phyloP scores from a whole-genome alignment of 2,329 filamentous ascomycete species.

The Trichoderma simmonsii region DNA sequence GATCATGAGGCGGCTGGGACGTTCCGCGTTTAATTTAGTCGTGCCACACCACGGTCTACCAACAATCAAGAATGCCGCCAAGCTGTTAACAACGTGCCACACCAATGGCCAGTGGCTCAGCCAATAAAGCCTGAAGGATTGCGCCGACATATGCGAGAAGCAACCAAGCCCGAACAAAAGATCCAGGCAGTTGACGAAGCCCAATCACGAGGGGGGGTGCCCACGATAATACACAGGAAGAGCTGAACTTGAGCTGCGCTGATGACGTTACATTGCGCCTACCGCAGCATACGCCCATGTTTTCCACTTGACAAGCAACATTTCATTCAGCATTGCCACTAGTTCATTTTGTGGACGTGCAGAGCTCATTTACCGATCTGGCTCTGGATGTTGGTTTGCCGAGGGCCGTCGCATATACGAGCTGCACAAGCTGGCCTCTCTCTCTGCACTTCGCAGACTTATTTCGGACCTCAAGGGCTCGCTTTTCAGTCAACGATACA shows the following conservation, averaged over 20 bases:
- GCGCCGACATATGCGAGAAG: conserved; percentile 9
- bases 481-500: neutral
- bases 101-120: neutral
- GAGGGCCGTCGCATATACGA: neutral
- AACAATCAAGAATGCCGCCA: neutral
- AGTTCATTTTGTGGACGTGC: neutral
- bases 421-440: neutral
- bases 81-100: conserved; percentile 1
- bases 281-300: neutral
- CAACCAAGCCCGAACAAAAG: conserved; percentile 11
- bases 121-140: conserved; percentile 16
- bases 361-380: neutral
- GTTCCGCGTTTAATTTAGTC: neutral
- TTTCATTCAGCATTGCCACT: neutral
- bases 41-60: neutral
- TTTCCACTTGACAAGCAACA: neutral
- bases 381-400: neutral
- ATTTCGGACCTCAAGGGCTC: neutral
- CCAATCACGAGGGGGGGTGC: neutral
- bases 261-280: conserved; percentile 4
- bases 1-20: conserved; percentile 12
- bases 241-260: conserved; percentile 9
- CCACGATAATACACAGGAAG: conserved; percentile 1
- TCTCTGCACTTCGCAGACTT: neutral
- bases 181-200: conserved; percentile 5